phyloP scores from a whole-genome alignment of 352 stramenopile genomes.

The Phytophthora sansomeana region DNA sequence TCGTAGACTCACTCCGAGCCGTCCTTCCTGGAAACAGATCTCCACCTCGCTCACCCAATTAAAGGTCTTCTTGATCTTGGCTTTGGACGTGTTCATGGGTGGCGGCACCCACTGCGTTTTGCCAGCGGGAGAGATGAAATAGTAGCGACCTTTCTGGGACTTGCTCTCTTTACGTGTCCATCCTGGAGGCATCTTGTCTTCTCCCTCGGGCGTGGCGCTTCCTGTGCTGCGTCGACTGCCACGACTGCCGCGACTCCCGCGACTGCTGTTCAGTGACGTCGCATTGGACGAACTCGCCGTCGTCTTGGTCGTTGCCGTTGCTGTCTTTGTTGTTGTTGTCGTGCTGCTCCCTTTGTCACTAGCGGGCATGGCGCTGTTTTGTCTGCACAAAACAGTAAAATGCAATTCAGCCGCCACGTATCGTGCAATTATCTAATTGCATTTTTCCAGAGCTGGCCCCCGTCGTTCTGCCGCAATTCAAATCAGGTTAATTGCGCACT shows the following conservation, averaged over 20 bases:
- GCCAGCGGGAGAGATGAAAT: conserved; percentile 83
- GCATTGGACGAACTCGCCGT: conserved; percentile 8
- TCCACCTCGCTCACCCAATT: conserved; percentile 88
- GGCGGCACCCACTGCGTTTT: conserved; percentile 88
- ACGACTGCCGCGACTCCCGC: conserved; percentile 30
- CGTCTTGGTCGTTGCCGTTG: conserved; percentile 11
- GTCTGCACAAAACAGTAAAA: conserved; percentile 9
- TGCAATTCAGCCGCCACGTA: not conserved
- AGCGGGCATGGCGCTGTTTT: conserved; percentile 22
- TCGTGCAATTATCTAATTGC: no score
- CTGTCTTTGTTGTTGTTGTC: conserved; percentile 9
- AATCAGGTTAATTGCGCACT: conserved; percentile 17
- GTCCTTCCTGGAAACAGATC: conserved; percentile 85
- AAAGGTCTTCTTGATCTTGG: conserved; percentile 56
- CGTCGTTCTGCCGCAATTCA: not conserved
- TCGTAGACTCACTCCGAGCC: conserved; percentile 83
- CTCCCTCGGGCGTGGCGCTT: conserved; percentile 27
- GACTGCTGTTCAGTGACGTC: conserved; percentile 22
- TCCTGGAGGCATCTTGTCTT: conserved; percentile 67
- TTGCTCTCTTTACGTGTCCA: conserved; percentile 89
- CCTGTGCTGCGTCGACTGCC: conserved; percentile 37
- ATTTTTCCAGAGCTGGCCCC: no score
- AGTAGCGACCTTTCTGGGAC: conserved; percentile 85
- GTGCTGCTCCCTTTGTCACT: conserved; percentile 18
- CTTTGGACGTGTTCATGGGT: conserved; percentile 28